Evolutionary conservation across 2,329 filamentous ascomycete genomes (phyloP), one percentile per base, ranked within the genome.

Genomic region (Byssothecium circinans): DNA sequence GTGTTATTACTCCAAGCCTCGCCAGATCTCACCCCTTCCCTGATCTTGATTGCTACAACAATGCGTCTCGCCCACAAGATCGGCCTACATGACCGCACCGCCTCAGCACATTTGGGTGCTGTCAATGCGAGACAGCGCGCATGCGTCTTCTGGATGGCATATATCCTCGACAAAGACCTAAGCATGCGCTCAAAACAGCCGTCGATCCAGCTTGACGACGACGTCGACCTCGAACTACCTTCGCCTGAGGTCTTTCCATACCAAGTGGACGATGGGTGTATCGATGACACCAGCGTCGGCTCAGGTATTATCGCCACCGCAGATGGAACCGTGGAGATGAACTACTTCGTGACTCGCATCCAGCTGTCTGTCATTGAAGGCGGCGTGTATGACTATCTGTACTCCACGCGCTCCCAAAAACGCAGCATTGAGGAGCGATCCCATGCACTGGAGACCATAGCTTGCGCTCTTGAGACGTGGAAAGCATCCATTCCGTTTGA

Each of bases 131-230:
- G 53, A 45, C 56, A 67, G 52, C 60, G 60, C 8, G 54, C 45
- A 33, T 43, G 50, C 40, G 64, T 67, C 42, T 65, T 68, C 46
- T 68, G 64, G 64, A 43, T 67, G 38, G 61, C 57, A 18, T 68
- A 68, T 49, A 53, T 66, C 36, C 58, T 68, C 42, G 59, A 61
- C 45, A 60, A 54, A 52, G 59, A 62, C 45, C 47, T 62, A 41
- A 61, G 59, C 46, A 56, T 62, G 56, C 56, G 56, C 41, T 53
- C 50, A 18, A 54, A 56, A 52, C 59, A 61, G 41, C 56, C 59
- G 8, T 54, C 59, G 18, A 50, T 62, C 37, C 57, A 61, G 41
- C 23, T 50, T 39, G 57, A 62, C 41, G 49, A 49, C 39, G 59
- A 62, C 41, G 52, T 62, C 38, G 45, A 62, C 47, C 53, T 62